Conservation (phyloP, 2,329 filamentous ascomycete genomes). For the Diaporthe sp. region DNA sequence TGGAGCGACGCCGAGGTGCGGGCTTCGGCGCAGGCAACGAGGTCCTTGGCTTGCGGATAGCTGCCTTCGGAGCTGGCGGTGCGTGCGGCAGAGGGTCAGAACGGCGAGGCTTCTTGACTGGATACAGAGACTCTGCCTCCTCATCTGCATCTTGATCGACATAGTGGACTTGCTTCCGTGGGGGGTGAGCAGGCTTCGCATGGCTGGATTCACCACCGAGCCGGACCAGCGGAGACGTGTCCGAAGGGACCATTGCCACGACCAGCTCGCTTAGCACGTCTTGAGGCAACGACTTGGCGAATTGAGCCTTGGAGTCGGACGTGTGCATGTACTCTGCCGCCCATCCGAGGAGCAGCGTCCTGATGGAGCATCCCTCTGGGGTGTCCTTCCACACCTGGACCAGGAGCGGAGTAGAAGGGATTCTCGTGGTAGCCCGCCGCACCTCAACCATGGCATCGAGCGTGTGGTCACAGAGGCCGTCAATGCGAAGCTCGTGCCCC, state of each 20-base stretch:
- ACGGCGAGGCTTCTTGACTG: constrained; percentile 56
- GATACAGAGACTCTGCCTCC: constrained; percentile 44
- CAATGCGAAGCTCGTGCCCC: constrained; percentile 61
- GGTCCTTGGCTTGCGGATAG: constrained; percentile 26
- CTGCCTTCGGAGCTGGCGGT: constrained; percentile 35
- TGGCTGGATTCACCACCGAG: constrained; percentile 41
- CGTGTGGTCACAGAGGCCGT: constrained; percentile 65
- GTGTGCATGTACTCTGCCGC: constrained; percentile 72
- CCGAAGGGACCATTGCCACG: constrained; percentile 68
- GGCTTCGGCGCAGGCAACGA: constrained; percentile 40
- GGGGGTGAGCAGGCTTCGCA: constrained; percentile 33
- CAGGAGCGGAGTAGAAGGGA: constrained; percentile 68
- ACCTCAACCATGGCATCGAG: constrained; percentile 69
- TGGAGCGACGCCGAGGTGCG: constrained; percentile 44
- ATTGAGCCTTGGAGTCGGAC: constrained; percentile 65
- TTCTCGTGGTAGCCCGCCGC: constrained; percentile 61
- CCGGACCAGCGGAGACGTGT: constrained; percentile 50
- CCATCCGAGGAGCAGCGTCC: constrained; percentile 69
- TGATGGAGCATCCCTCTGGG: constrained; percentile 68
- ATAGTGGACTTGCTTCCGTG: constrained; percentile 61
- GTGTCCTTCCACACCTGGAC: constrained; percentile 72
- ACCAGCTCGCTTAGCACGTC: constrained; percentile 72
- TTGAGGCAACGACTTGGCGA: constrained; percentile 69
- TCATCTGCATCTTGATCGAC: constrained; percentile 56
- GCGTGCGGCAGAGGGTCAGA: constrained; percentile 46